A percentile compares a stretch with the other conserved stretches of the same genome.
Evolutionary conservation across 805 yeast genomes (phyloP).

Genomic region (Teunomyces panamensis): DNA sequence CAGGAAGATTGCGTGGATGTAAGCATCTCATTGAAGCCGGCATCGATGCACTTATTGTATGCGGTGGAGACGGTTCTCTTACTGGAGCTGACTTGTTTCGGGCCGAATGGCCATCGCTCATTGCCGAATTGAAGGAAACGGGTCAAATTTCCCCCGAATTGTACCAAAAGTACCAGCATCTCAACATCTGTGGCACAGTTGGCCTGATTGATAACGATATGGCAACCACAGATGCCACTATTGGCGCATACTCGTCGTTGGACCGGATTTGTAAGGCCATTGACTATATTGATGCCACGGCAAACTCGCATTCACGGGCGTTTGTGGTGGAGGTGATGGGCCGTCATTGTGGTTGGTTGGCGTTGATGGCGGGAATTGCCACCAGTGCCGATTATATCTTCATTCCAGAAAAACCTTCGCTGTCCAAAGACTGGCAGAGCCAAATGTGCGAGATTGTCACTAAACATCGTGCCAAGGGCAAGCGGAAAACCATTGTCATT

Average conservation of each 20-base stretch:
- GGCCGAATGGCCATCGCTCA: conserved; percentile 88
- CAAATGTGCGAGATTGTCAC: conserved; percentile 72
- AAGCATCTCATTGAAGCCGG: conserved; percentile 82
- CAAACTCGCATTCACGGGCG: conserved; percentile 94
- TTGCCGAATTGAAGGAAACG: conserved; percentile 62
- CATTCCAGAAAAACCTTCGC: conserved; percentile 92
- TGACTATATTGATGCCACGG: conserved; percentile 97
- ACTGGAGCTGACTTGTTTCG: conserved; percentile 97
- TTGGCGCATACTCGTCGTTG: conserved; percentile 92
- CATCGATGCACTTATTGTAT: conserved; percentile 90
- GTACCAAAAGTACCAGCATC: conserved; percentile 59
- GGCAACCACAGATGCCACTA: conserved; percentile 95
- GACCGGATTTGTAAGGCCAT: conserved; percentile 92
- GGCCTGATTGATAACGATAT: conserved; percentile 98
- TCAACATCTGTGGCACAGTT: conserved; percentile 89
- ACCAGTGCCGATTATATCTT: conserved; percentile 94
- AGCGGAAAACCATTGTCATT: conserved; percentile 91
- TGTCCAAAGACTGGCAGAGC: conserved; percentile 69
- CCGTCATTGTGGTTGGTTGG: conserved; percentile 99
- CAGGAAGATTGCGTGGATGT: conserved; percentile 82
- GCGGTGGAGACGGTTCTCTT: conserved; percentile 98
- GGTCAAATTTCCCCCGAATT: conserved; percentile 58
- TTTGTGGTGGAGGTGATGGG: conserved; percentile 99
- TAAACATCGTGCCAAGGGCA: conserved; percentile 82
- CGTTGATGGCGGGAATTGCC: conserved; percentile 94